Base-by-base conservation (phyloP, 2,329 filamentous ascomycete genomes). In the Cylindrodendrum hubeiense region DNA sequence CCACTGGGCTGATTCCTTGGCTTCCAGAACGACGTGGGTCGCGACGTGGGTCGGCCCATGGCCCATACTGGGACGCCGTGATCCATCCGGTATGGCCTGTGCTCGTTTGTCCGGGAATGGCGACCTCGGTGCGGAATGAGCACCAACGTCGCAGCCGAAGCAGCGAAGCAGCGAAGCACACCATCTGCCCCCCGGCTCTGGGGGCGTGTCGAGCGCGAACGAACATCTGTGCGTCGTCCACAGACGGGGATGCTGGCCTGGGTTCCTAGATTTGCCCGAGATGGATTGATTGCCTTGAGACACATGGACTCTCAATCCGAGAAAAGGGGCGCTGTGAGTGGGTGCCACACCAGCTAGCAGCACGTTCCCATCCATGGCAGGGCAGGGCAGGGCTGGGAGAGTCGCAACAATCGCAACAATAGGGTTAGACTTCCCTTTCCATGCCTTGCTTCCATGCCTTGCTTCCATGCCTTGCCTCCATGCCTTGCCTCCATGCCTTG, bases 1-100 rank as follows among this genome's bases (percentile, higher is more conserved):
- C 65, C 59, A 65, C 60, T 61, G n/a, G 59, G 55, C 43, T 54
- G 33, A 56, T 60, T 62, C 17, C 47, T 59, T 49, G 51, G 60
- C 51, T 71, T 73, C 67, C 63, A 71, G 71, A 72, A 73, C 60
- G 54, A 68, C 67, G 67, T 57, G 39, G 51, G 26, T 34, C 15
- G 41, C 60, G 54, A 68, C 67, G 67, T 57, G 39, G 51, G 26
- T 34, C 15, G 41, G 28, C 12, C 54, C 43, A 51, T 15, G 47
- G 51, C 47, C 56, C 56, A 55, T 56, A 22, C 28, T 21, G 47
- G 26, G 47, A 39, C 15, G n/a, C 37, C 3, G 37, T 39, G 15
- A 39, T 39, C 15, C 15, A 39, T 17, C 37, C 37, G 8, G 37
- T 33, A 2, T 39, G 37, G 17, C 37, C 37, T n/a, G 37, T 39